Base-by-base conservation (phyloP, 2,329 filamentous ascomycete species). In the Diaporthe aspalathi region DNA sequence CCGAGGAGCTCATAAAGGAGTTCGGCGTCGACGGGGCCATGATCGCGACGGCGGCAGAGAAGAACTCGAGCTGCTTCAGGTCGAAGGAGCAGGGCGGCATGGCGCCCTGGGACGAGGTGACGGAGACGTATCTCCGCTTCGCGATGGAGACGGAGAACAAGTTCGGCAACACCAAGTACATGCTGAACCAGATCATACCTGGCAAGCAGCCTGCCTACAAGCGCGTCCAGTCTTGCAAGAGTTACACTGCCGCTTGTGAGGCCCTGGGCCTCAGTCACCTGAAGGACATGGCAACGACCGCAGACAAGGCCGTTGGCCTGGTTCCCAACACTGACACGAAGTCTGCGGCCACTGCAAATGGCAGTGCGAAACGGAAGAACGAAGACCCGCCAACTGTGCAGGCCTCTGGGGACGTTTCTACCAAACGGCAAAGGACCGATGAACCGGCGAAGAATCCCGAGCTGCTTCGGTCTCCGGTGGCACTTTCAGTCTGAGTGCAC, bases 41-140 rank as follows among this genome's bases (percentile, higher is more conserved):
- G 96, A 98, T 99, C 77, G 96, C 96, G 12, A 96, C 94, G 3
- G 89, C 94, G 4, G 96, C 96, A 1, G 96, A 99, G 84, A 89
- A 91, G 74, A 99, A 99, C 79, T 90, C 94, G 3, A 97, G 93
- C 74, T 95, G 93, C 77, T 99, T 99, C 84, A 88, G 93, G 49
- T 80, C 87, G 1, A 82, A 88, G 47, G 88, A 86, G 1, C 88
- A 93, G 50, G 94, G 94, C 14, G 94, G 93, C 1, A 78, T 91
- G 43, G 87, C 89, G 0, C 84, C 88, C 1, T 98, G 95, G 95
- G 84, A 86, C 72, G 91, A 95, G 63, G 91, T 97, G 1, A 93
- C 93, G 3, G 87, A 89, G 74, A 87, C 91, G 74, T 98, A 97
- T 79, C 79, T 98, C 74, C 87, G 88, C 73, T 88, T 87, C 40